phyloP scores from a whole-genome alignment of 306 rosid genomes.

The Vicia faba region DNA sequence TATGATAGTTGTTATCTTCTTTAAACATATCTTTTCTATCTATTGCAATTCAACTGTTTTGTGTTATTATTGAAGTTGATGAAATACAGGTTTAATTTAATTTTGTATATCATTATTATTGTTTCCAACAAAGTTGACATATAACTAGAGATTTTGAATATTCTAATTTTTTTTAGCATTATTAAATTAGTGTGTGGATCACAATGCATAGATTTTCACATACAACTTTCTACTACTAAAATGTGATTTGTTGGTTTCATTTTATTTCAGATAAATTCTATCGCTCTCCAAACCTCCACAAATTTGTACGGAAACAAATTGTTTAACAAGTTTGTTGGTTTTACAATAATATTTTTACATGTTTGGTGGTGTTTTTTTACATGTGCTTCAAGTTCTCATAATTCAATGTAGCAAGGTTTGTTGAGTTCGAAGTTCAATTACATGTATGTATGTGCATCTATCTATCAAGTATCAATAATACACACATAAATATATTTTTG shows the following conservation, averaged over 20 bases:
- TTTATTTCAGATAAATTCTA: constrained; percentile 81
- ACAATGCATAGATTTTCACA: constrained; percentile 2
- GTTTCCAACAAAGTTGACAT: constrained; percentile 15
- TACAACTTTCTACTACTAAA: constrained; percentile 15
- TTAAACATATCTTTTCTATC: not conserved
- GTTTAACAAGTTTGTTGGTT: constrained; percentile 64
- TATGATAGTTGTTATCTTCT: constrained; percentile 11
- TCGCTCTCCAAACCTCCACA: constrained; percentile 81
- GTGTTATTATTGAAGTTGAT: not conserved
- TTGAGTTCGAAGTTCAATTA: not conserved
- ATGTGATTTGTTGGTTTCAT: constrained; percentile 35
- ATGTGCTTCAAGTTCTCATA: not conserved
- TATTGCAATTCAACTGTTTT: constrained; percentile 2
- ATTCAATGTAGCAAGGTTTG: not conserved
- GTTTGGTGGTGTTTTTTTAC: constrained; percentile 7
- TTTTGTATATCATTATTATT: not conserved
- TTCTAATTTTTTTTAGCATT: constrained; percentile 25
- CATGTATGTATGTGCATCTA: not conserved
- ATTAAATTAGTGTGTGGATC: not conserved
- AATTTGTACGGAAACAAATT: constrained; percentile 80
- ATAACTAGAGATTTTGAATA: not conserved
- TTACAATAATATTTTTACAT: constrained; percentile 14
- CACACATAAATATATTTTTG: not conserved
- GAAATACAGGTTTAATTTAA: not conserved
- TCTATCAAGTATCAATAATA: too few relatives aligned